Evolutionary conservation across 352 stramenopile species (phyloP).

Genomic region (Globisporangium spiculum): DNA sequence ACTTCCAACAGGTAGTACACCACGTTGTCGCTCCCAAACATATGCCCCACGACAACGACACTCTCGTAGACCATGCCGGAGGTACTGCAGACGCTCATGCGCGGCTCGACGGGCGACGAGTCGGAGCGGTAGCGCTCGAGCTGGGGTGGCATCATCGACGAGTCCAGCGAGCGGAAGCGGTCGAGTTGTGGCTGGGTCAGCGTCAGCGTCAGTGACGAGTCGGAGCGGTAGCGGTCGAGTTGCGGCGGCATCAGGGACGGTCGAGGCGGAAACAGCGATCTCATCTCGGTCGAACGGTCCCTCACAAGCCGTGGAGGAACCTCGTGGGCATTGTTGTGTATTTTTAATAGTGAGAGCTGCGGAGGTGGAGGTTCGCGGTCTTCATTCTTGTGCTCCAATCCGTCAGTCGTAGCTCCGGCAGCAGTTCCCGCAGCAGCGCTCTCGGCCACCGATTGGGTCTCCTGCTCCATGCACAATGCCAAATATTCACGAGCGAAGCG

Average conservation of each 20-base stretch:
- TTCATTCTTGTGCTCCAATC: background rate
- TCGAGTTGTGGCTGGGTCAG: conserved; percentile 17
- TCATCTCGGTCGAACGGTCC: conserved; percentile 17
- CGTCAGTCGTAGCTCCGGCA: background rate
- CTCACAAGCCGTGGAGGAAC: conserved; percentile 15
- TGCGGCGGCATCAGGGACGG: conserved; percentile 16
- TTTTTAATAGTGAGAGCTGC: conserved; percentile 4
- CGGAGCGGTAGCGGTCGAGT: conserved; percentile 32
- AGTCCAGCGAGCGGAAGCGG: conserved; percentile 33
- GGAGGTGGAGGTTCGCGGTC: background rate
- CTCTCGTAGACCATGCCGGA: conserved; percentile 71
- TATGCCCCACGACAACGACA: conserved; percentile 66
- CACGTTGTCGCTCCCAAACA: conserved; percentile 54
- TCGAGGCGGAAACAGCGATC: conserved; percentile 9
- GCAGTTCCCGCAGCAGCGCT: background rate
- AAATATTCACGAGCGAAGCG: conserved; percentile 8
- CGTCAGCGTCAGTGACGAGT: conserved; percentile 21
- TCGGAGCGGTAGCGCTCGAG: conserved; percentile 37
- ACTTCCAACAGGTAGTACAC: conserved; percentile 81
- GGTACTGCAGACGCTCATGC: conserved; percentile 63
- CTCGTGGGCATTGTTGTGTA: conserved; percentile 13
- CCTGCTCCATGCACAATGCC: conserved; percentile 3
- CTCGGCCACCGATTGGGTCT: conserved; percentile 6
- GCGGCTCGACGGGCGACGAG: conserved; percentile 32
- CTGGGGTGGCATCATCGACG: conserved; percentile 17